phyloP scores from a whole-genome alignment of 768 basidiomycete genomes.

The Paxillus involutus region DNA sequence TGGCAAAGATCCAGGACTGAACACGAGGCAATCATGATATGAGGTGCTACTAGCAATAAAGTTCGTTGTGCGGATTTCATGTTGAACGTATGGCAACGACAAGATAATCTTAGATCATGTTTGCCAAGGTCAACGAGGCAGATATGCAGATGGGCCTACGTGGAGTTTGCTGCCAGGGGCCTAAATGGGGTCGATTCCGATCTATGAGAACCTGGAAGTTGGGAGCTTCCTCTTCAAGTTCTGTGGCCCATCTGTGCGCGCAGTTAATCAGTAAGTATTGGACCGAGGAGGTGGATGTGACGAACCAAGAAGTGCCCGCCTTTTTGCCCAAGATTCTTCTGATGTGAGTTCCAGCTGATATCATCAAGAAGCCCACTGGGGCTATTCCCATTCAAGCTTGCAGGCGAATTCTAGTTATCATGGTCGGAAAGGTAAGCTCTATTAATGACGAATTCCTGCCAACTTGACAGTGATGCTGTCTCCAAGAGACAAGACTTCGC shows the following conservation, averaged over 20 bases:
- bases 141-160: conserved; percentile 5
- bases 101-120: conserved; percentile 8
- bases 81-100: conserved; percentile 3
- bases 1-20: not conserved
- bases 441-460: not conserved
- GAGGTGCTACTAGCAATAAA: conserved; percentile 1
- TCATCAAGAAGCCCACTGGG: conserved; percentile 2
- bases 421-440: conserved; percentile 1
- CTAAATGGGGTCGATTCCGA: conserved; percentile 4
- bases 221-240: not conserved
- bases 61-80: conserved; percentile 15
- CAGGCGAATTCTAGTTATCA: conserved; percentile 3
- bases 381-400: conserved; percentile 9
- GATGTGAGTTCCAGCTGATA: conserved; percentile 5
- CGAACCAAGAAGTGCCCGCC: conserved; percentile 4
- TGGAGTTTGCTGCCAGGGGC: conserved; percentile 18
- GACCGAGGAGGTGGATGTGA: conserved; percentile 26
- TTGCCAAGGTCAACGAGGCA: conserved; percentile 9
- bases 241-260: not conserved
- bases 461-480: not conserved
- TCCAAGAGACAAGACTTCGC: not conserved
- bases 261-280: conserved; percentile 10
- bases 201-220: conserved; percentile 2
- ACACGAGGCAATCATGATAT: conserved; percentile 18
- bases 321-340: conserved; percentile 5